Percentiles rank a stretch among this genome's conserved stretches.
These are phyloP conservation scores for Apiotrichum veenhuisii DNA, from an alignment of 1,284 basidiomycete genomes.

Conservation along the genomic window DNA sequence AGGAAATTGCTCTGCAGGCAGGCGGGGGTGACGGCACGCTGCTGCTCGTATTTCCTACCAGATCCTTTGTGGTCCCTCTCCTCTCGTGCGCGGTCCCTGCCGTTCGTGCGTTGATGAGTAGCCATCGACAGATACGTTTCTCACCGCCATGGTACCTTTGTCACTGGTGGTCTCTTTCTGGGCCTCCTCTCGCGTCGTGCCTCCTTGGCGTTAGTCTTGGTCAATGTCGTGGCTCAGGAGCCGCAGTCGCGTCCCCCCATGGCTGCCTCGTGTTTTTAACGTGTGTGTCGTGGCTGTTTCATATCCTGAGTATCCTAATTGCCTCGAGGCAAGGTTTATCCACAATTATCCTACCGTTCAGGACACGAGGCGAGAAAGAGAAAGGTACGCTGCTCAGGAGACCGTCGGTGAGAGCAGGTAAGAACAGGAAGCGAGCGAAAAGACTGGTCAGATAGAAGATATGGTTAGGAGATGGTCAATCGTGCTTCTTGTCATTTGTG, in stretches of 20 bases:
- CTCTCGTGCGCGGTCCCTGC: neutral
- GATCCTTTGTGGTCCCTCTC: neutral
- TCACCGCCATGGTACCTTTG: neutral
- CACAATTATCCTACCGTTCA: neutral
- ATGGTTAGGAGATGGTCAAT: too few species aligned
- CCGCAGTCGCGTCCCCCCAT: neutral
- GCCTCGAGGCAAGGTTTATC: constrained; percentile 2
- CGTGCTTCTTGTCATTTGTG: constrained; percentile 1
- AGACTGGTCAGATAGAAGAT: neutral
- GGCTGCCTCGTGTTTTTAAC: neutral
- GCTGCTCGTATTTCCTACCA: neutral
- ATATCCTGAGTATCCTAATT: neutral
- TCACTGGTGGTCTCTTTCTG: too few species aligned
- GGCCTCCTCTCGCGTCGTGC: neutral
- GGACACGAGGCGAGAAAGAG: neutral
- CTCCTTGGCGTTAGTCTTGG: neutral
- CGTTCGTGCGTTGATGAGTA: constrained; percentile 2
- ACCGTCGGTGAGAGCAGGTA: neutral
- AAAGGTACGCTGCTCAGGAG: neutral
- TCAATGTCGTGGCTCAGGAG: neutral
- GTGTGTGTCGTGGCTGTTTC: neutral
- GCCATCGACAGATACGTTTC: neutral
- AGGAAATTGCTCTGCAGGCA: neutral
- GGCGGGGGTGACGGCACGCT: neutral
- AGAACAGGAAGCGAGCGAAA: too few species aligned